A percentile compares a stretch with the other conserved stretches of the same genome.
Evolutionary conservation across 495 filamentous ascomycete species (phyloP).

Genomic region (Neurospora sp.): DNA sequence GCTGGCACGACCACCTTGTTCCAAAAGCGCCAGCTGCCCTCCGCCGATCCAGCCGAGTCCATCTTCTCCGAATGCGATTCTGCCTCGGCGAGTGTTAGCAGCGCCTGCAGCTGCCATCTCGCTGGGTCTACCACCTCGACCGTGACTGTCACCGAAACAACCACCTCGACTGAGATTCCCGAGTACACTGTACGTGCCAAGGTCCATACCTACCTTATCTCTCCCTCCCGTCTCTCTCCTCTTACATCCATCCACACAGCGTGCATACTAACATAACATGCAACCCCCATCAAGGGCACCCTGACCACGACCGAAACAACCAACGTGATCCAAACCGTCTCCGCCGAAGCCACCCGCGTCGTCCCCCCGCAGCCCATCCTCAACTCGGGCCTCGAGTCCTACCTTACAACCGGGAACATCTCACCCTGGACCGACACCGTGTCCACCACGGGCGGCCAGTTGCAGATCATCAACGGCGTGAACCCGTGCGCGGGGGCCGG

Average conservation of each 20-base stretch:
- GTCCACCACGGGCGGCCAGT: conserved; percentile 2
- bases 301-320: conserved; percentile 2
- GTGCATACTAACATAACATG: background rate
- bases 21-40: conserved; percentile 2
- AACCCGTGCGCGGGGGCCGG: conserved; percentile 4
- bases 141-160: conserved; percentile 5
- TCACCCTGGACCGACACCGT: conserved; percentile 6
- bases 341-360: conserved; percentile 1
- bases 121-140: conserved; percentile 7
- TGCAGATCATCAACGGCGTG: conserved; percentile 11
- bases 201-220: no score
- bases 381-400: conserved; percentile 8
- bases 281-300: background rate
- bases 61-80: conserved; percentile 8
- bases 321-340: conserved; percentile 4
- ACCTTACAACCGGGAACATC: conserved; percentile 7
- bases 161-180: conserved; percentile 5
- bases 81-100: conserved; percentile 9
- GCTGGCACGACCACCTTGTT: conserved; percentile 4
- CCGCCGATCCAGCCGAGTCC: background rate
- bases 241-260: background rate
- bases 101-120: conserved; percentile 15
- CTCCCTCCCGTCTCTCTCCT: background rate
- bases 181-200: background rate
- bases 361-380: conserved; percentile 6